Base-by-base conservation (phyloP, 2,329 filamentous ascomycete species). In the Curvularia verruculosa region DNA sequence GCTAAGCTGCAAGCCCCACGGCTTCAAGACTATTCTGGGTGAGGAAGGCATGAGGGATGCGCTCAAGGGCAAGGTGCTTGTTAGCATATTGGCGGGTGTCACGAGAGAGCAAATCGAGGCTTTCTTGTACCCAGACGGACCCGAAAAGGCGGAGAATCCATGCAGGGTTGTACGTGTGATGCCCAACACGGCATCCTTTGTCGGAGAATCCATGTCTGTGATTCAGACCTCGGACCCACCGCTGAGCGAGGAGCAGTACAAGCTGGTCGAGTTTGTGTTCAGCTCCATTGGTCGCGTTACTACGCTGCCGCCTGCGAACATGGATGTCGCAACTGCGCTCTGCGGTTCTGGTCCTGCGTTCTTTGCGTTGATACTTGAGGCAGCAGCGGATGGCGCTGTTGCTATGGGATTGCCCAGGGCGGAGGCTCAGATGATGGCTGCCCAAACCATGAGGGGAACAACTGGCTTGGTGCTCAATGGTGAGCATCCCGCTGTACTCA, bases 121-220 rank as follows among this genome's bases (percentile, higher is more conserved):
- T 15, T 83, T 85, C 29, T 77, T 94, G 12, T 87, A 90, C 68
- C 72, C 72, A 0, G 82, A 83, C 24, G 78, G 80, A 9, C 77
- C 82, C 19, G 59, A 60, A 9, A 68, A 67, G 37, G 80, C 82
- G 36, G 67, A 67, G n/a, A 76, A 77, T 37, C 65, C 66, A n/a
- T 89, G 85, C 75, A 81, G 84, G 40, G 83, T 95, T 43, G 87
- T 96, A 4, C 84, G 91, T 29, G 91, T 89, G 52, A 92, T 96
- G 85, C 91, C 91, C 66, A 96, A 96, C 79, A 93, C 90, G 0
- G 91, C 91, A 10, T 87, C 88, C 24, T 83, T 90, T 47, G 89
- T 96, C 56, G 81, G 90, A 45, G 88, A 96, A 76, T 88, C 85
- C 65, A 95, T 95, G 90, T 94, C 81, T 8, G 81, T 95, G 52